Base-by-base conservation (phyloP, 495 filamentous ascomycete species). In the Glutinoglossum americanum region DNA sequence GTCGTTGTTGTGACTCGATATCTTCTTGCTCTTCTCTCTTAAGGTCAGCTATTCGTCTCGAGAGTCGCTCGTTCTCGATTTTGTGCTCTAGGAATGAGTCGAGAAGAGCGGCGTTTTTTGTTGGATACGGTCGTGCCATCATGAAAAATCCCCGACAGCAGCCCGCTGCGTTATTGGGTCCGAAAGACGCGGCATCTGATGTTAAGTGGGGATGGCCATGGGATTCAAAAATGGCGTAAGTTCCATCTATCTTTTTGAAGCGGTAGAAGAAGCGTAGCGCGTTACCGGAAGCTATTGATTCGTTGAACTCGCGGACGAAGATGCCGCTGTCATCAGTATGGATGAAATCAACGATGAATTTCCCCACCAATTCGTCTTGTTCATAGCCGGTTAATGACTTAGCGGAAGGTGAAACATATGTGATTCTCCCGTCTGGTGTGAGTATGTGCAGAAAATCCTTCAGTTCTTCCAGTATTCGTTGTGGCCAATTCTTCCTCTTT, bases 1-100 rank as follows among this genome's bases (percentile, higher is more conserved):
- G 71, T 23, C 68, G 65, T 57, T 75, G 69, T 60, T 74, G 72
- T 41, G 70, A 66, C 59, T 75, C 76, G 19, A 75, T 65, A 51
- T 95, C 92, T 62, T 89, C 84, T 56, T 82, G 79, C 66, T 95
- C 89, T 68, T 97, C 92, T 61, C 79, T 75, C 62, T 81, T 82
- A 44, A 98, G 74, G 64, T 94, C 88, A 15, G 81, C 79, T 59
- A 98, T 94, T 35, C 85, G 80, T 61, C 85, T 84, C 58, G 75
- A 78, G 41, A 98, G 68, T 19, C 92, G 80, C 68, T 94, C 89
- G 63, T 98, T 96, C 67, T 97, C 92, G 53, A 97, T 89, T 68
- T 96, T 96, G 70, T 96, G 90, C 68, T 98, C 92, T 15, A 98
- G 73, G 60, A 95, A 96, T 0, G 90, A 93, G 68, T 98, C 89